Base-by-base conservation (phyloP, 2,329 filamentous ascomycete genomes). In the Magnaporthiopsis poae region DNA sequence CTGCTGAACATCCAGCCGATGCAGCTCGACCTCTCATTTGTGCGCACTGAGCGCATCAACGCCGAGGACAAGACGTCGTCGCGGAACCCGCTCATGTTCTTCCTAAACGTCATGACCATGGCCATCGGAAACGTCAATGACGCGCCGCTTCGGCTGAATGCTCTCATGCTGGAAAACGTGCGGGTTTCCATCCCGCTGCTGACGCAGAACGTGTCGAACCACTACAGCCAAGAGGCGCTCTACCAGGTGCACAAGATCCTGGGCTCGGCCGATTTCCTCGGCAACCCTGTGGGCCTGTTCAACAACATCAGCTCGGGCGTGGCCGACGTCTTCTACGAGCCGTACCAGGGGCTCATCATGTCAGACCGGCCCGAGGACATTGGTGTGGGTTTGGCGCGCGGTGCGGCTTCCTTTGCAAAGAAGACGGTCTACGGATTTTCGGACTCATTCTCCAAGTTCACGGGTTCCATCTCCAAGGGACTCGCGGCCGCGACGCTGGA, bases 51-150 rank as follows among this genome's bases (percentile, higher is more conserved):
- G 76, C 88, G 92, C 13, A 90, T 99, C 79, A 99, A 99, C 70
- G 94, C 91, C 2, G 94, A 98, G 75, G 93, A 98, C 76, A 96
- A 95, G 71, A 90, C 92, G 62, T 92, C 91, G 18, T 92, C 92
- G 1, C 88, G 86, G 60, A 99, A 96, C 74, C 96, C 96, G 0
- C 84, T 99, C 76, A 98, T 98, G 93, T 99, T 98, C 80, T 93
- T 97, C 75, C 88, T 98, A 76, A 98, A 99, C 74, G 91, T 98
- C 71, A 88, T 99, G 81, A 98, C 96, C 0, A 99, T 99, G 95
- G 96, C 95, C 18, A 95, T 99, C 73, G 95, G 95, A 70, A 99
- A 99, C 73, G 92, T 99, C 81, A 99, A 99, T 73, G 96, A 99
- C 77, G 95, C 95, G 8, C 96, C 95, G 0, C 88, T 99, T 65